Evolutionary conservation across 257 asterid genomes (phyloP).

Genomic region (Paraleonurus japonicus): DNA sequence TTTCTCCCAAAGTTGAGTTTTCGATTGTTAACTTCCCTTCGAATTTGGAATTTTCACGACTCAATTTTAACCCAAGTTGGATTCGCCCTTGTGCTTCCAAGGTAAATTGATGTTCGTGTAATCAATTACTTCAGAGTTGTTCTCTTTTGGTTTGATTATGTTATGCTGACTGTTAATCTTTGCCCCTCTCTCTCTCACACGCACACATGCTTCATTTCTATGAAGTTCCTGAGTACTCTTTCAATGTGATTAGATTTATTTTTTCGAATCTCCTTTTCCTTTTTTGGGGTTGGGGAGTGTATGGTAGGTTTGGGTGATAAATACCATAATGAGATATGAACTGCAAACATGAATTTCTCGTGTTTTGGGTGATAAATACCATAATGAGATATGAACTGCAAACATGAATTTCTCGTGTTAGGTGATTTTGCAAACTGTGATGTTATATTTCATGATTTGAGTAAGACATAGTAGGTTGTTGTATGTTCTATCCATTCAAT

Average conservation of each 20-base stretch:
- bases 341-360: not conserved
- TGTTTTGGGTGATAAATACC: not conserved
- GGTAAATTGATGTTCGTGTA: constrained; percentile 30
- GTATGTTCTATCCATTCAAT: not conserved
- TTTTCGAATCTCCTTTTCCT: not conserved
- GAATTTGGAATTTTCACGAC: constrained; percentile 36
- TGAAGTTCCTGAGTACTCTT: not conserved
- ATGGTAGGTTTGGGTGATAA: constrained; percentile 12
- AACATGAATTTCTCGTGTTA: not conserved
- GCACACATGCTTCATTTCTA: not conserved
- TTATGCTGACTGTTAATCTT: not conserved
- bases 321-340: not conserved
- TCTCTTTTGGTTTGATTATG: not conserved
- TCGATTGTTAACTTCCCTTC: constrained; percentile 42
- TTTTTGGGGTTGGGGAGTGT: not conserved
- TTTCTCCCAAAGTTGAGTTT: constrained; percentile 38
- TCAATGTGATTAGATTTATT: not conserved
- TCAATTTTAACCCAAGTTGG: constrained; percentile 32
- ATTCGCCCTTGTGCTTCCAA: constrained; percentile 35
- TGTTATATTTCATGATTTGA: not conserved
- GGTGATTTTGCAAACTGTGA: not conserved
- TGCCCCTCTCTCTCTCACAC: not conserved
- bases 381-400: not conserved
- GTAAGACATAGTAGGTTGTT: not conserved
- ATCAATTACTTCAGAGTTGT: not conserved